These are phyloP conservation scores for Fermentozyma sake DNA, from an alignment of 1,139 yeast species.

Conservation along the genomic window DNA sequence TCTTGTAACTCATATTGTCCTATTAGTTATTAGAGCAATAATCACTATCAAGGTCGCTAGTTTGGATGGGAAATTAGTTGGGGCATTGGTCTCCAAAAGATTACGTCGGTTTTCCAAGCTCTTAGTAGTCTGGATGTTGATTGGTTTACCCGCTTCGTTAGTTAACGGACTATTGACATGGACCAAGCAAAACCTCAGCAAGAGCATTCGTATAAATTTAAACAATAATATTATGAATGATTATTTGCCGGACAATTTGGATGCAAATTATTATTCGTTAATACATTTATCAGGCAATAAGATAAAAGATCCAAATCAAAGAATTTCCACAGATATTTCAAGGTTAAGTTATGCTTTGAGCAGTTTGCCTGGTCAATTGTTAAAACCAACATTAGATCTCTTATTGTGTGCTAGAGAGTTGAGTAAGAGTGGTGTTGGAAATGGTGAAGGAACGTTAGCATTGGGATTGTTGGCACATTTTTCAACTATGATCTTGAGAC, in stretches of 20 bases:
- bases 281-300: slow-evolving; percentile 54
- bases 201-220: slow-evolving; percentile 60
- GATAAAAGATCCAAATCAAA: slow-evolving; percentile 76
- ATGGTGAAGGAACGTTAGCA: slow-evolving; percentile 81
- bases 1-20: slow-evolving; percentile 53
- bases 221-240: slow-evolving; percentile 61
- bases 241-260: slow-evolving; percentile 61
- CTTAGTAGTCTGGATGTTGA: slow-evolving; percentile 72
- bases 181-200: slow-evolving; percentile 65
- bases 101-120: slow-evolving; percentile 62
- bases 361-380: slow-evolving; percentile 76
- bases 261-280: slow-evolving; percentile 48
- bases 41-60: slow-evolving; percentile 81
- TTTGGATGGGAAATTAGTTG: slow-evolving; percentile 81
- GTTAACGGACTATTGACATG: slow-evolving; percentile 72
- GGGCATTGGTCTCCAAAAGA: slow-evolving; percentile 70
- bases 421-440: slow-evolving; percentile 68
- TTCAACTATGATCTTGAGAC: slow-evolving; percentile 67
- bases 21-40: slow-evolving; percentile 66
- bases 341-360: slow-evolving; percentile 71
- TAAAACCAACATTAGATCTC: slow-evolving; percentile 82
- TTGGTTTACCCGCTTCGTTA: slow-evolving; percentile 84
- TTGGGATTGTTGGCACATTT: slow-evolving; percentile 79
- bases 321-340: slow-evolving; percentile 75
- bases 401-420: slow-evolving; percentile 79